phyloP scores from a whole-genome alignment of 1,284 basidiomycete genomes.

The Cryptococcus deneoformans region DNA sequence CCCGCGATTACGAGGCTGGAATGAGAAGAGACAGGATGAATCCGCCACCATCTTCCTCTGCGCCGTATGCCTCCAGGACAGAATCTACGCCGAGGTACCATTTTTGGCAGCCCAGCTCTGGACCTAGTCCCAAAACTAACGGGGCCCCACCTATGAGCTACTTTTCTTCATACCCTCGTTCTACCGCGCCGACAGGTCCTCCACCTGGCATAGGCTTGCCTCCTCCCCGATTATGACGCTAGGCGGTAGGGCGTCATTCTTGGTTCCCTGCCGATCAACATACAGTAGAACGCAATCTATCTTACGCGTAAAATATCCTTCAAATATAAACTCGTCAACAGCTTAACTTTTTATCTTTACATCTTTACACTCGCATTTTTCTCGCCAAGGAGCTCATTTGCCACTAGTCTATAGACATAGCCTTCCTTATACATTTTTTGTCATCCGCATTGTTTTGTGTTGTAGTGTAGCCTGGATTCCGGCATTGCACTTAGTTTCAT shows the following conservation, averaged over 20 bases:
- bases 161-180: not conserved
- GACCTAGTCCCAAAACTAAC: no score
- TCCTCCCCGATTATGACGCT: not conserved
- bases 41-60: not conserved
- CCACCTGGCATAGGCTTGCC: not conserved
- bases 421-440: not conserved
- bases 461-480: no score
- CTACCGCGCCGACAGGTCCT: not conserved
- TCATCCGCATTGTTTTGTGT: not conserved
- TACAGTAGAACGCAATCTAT: not conserved
- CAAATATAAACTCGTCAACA: not conserved
- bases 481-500: no score
- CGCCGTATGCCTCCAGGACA: not conserved
- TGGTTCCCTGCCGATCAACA: no score
- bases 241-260: not conserved
- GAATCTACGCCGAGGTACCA: not conserved
- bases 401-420: not conserved
- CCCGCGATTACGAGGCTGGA: constrained; percentile 2
- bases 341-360: not conserved
- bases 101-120: not conserved
- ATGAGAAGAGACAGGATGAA: not conserved
- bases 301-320: not conserved
- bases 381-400: not conserved
- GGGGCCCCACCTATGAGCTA: not conserved
- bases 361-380: not conserved